These are phyloP conservation scores for Phoma sp. DNA, from an alignment of 2,329 filamentous ascomycete genomes.

Conservation along the genomic window DNA sequence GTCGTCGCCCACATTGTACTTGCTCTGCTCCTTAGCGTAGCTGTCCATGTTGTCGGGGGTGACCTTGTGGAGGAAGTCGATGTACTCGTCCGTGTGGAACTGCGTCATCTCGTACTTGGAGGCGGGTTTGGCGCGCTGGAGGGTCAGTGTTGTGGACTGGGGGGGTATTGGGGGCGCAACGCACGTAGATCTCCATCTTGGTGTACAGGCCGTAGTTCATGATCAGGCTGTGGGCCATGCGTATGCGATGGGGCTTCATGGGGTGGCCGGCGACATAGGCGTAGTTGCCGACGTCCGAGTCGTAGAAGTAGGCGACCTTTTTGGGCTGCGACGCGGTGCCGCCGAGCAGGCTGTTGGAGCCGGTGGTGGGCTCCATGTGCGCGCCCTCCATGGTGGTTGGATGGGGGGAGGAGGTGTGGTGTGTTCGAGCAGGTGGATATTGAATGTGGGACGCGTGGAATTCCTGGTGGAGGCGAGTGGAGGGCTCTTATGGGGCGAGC, in stretches of 20 bases:
- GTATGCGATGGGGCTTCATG: conserved; percentile 72
- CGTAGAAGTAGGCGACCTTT: conserved; percentile 97
- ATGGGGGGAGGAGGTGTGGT: neutral
- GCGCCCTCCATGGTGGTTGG: conserved; percentile 21
- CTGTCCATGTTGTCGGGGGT: conserved; percentile 98
- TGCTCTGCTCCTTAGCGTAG: conserved; percentile 88
- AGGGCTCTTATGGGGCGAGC: neutral
- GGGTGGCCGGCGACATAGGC: conserved; percentile 82
- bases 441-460: neutral
- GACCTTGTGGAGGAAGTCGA: conserved; percentile 80
- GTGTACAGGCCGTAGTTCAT: conserved; percentile 78
- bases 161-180: conserved; percentile 26
- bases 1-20: conserved; percentile 70
- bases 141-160: neutral
- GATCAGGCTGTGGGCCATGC: conserved; percentile 69
- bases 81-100: conserved; percentile 76
- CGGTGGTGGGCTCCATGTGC: conserved; percentile 23
- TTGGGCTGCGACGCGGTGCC: conserved; percentile 56
- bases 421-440: neutral
- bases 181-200: conserved; percentile 74
- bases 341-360: conserved; percentile 21
- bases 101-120: conserved; percentile 75
- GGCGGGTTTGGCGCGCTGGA: conserved; percentile 55
- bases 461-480: neutral
- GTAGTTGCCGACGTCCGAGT: conserved; percentile 97